Evolutionary conservation across 768 basidiomycete species (phyloP).

Genomic region (Dacryopinax primogenitus): DNA sequence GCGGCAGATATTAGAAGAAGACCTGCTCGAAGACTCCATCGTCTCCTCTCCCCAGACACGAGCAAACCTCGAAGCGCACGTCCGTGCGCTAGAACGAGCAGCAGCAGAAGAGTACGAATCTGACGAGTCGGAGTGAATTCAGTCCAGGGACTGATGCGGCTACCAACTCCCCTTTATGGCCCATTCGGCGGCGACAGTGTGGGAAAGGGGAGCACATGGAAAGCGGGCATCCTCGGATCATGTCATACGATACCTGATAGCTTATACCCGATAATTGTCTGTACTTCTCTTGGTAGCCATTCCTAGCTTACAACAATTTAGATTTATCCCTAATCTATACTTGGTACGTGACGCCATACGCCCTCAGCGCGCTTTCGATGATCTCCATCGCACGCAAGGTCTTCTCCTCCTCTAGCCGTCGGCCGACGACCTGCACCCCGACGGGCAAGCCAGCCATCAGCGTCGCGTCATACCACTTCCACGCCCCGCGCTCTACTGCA

Average conservation of each 20-base stretch:
- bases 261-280: too few relatives aligned
- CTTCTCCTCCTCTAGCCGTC: constrained; percentile 57
- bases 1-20: not conserved
- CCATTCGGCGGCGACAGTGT: too few relatives aligned
- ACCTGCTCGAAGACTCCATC: not conserved
- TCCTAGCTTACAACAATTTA: too few relatives aligned
- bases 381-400: constrained; percentile 58
- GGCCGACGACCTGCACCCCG: constrained; percentile 51
- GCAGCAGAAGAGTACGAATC: not conserved
- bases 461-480: constrained; percentile 43
- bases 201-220: too few relatives aligned
- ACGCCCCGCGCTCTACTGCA: constrained; percentile 35
- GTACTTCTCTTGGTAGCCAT: too few relatives aligned
- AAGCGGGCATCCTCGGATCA: too few relatives aligned
- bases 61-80: not conserved
- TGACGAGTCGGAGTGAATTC: not conserved
- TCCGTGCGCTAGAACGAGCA: not conserved
- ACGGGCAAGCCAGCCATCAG: constrained; percentile 57
- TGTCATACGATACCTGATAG: too few relatives aligned
- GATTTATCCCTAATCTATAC: not conserved
- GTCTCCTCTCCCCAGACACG: not conserved
- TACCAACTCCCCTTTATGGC: too few relatives aligned
- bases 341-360: constrained; percentile 11
- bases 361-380: constrained; percentile 24
- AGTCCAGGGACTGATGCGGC: too few relatives aligned